phyloP scores from a whole-genome alignment of 257 asterid genomes.

The Ballota nigra region DNA sequence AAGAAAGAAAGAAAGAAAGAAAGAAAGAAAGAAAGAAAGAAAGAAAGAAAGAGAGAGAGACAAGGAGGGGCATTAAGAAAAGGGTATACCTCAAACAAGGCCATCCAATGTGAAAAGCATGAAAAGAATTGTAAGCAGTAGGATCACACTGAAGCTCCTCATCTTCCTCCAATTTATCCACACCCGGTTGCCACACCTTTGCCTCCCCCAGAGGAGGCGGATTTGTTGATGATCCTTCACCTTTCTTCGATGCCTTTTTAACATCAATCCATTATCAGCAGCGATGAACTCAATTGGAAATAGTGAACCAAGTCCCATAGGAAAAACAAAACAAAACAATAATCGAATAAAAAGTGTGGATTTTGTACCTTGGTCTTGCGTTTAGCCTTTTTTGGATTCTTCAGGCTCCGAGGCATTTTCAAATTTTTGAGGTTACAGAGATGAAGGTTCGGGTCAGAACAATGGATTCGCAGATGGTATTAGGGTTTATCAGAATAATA shows the following conservation, averaged over 20 bases:
- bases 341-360: not conserved
- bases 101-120: slow-evolving; percentile 84
- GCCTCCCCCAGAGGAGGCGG: slow-evolving; percentile 43
- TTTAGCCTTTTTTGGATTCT: slow-evolving; percentile 67
- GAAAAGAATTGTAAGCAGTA: slow-evolving; percentile 84
- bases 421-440: not conserved
- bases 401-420: slow-evolving; percentile 73
- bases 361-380: slow-evolving; percentile 62
- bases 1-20: too few species aligned
- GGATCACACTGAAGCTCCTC: slow-evolving; percentile 94
- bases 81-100: slow-evolving; percentile 94
- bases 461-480: slow-evolving; percentile 26
- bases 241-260: slow-evolving; percentile 59
- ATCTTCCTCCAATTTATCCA: slow-evolving; percentile 81
- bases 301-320: not conserved
- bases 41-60: too few species aligned
- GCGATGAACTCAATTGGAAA: not conserved
- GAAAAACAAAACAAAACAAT: not conserved
- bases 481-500: slow-evolving; percentile 32
- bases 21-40: too few species aligned
- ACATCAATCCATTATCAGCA: slow-evolving; percentile 8
- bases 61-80: too few species aligned
- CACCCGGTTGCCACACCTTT: slow-evolving; percentile 94
- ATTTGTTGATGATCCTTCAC: slow-evolving; percentile 61
- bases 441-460: too few species aligned